Base-by-base conservation (phyloP, 225 moss, liverwort and hornwort species). In the Ulota crispa region DNA sequence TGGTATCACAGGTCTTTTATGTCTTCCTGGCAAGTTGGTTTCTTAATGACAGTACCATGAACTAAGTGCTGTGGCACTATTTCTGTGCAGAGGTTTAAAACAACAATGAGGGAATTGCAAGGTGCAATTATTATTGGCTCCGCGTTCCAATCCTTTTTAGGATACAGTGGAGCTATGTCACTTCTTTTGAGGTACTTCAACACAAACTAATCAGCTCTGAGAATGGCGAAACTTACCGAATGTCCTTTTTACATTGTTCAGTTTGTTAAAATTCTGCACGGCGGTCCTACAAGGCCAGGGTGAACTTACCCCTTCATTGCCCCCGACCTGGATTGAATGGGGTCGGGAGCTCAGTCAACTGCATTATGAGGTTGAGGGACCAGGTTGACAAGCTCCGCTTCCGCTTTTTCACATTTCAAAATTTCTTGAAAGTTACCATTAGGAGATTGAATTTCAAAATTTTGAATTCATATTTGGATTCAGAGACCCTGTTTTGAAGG, bases 71-170 rank as follows among this genome's bases (percentile, higher is more conserved):
- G 12, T 60, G 36, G 65, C 53, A n/a, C 32, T 30, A 8, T 94
- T 73, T 4, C 78, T 68, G 5, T 64, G 18, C 87, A 95, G 95
- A 91, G 92, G 68, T 95, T 95, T 63, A 90, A 89, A 82, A 85
- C 80, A 36, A 94, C 94, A 15, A 95, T 95, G 94, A 89, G 86
- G 76, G 95, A 94, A 30, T 57, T 95, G 84, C 95, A 95, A 86
- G 95, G 95, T 20, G 94, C 95, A 32, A 85, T 94, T 2, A 94
- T 95, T 26, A 89, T 94, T 55, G 88, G 89, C 31, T 93, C 94
- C 7, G 62, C 85, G 8, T 92, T 95, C 52, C 95, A 95, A 80
- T 80, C 89, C 1, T 47, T 95, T 41, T 76, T 94, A 67, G 95
- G 95, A 54, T 95, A 94, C 80, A 94, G 89, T 77, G 95, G 95